Percentiles rank a stretch among this genome's conserved stretches.
phyloP scores from a whole-genome alignment of 73 alveolate species.

The Diophrys appendiculata region DNA sequence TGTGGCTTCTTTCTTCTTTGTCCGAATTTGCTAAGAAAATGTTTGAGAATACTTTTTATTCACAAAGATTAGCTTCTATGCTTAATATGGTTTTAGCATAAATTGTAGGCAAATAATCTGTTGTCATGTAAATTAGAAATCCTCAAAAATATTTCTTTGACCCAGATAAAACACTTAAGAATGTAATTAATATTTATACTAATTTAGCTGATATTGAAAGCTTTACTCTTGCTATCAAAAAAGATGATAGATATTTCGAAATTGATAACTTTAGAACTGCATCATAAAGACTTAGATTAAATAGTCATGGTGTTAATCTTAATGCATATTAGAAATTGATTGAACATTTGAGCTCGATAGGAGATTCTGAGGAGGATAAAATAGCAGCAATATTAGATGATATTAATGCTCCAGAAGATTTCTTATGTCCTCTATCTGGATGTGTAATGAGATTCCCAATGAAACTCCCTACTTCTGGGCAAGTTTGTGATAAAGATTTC shows the following conservation, averaged over 20 bases:
- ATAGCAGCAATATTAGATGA: background rate
- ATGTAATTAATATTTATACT: slow-evolving; percentile 39
- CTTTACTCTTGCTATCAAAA: slow-evolving; percentile 53
- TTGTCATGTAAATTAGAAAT: slow-evolving; percentile 37
- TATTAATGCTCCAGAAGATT: slow-evolving; percentile 69
- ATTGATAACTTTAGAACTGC: background rate
- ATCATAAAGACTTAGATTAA: background rate
- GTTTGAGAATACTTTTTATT: slow-evolving; percentile 63
- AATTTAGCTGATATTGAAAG: slow-evolving; percentile 43
- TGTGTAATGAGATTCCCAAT: slow-evolving; percentile 78
- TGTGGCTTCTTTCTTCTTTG: slow-evolving; percentile 50
- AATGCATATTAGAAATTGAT: background rate
- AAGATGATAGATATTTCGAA: slow-evolving; percentile 64
- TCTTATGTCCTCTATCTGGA: slow-evolving; percentile 62
- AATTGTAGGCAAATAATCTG: slow-evolving; percentile 61
- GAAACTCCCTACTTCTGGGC: slow-evolving; percentile 66
- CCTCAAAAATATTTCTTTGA: slow-evolving; percentile 54
- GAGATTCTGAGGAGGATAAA: slow-evolving; percentile 37
- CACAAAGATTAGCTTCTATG: slow-evolving; percentile 64
- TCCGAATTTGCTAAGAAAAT: slow-evolving; percentile 56
- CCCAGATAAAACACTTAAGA: slow-evolving; percentile 46
- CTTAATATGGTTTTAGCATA: slow-evolving; percentile 54
- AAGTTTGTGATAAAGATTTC: slow-evolving; percentile 57
- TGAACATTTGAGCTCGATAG: background rate
- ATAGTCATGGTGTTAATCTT: background rate